Conservation (phyloP, 768 basidiomycete genomes). For the Kwoniella pini region DNA sequence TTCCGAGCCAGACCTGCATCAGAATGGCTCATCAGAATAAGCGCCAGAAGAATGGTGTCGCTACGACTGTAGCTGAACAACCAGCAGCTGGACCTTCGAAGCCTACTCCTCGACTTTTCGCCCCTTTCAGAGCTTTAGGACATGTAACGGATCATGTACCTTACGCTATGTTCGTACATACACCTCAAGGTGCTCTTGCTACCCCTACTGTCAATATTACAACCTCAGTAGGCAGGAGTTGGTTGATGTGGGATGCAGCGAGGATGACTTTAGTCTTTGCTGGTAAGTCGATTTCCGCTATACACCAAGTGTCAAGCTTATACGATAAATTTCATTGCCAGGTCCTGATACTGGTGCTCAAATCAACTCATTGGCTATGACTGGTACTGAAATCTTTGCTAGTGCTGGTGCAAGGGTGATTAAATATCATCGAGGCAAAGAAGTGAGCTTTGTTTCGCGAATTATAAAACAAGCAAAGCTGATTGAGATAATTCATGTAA, state of each 20-base stretch:
- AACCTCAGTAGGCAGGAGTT: slow-evolving; percentile 82
- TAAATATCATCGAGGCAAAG: slow-evolving; percentile 85
- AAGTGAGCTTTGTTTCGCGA: slow-evolving; percentile 59
- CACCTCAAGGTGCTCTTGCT: slow-evolving; percentile 78
- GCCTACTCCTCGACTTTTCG: slow-evolving; percentile 62
- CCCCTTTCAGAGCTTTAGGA: slow-evolving; percentile 93
- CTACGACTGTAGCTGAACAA: slow-evolving; percentile 6
- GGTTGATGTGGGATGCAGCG: slow-evolving; percentile 95
- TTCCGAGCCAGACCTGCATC: neutral
- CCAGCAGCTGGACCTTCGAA: slow-evolving; percentile 26
- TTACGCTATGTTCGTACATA: slow-evolving; percentile 80
- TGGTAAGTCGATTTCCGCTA: slow-evolving; percentile 62
- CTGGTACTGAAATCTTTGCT: slow-evolving; percentile 83
- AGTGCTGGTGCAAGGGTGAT: slow-evolving; percentile 68
- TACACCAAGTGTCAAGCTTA: too few species aligned
- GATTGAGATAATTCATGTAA: neutral
- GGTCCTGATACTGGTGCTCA: slow-evolving; percentile 77
- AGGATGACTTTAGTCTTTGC: slow-evolving; percentile 92
- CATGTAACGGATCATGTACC: slow-evolving; percentile 88
- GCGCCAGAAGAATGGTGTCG: slow-evolving; percentile 12
- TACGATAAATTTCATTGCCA: slow-evolving; percentile 49
- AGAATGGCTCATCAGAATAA: slow-evolving; percentile 17
- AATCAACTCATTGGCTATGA: slow-evolving; percentile 76
- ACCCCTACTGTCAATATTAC: slow-evolving; percentile 80
- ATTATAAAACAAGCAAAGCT: too few species aligned